Percentiles rank a stretch among this genome's conserved stretches.
Conservation (phyloP, 108 stramenopile genomes). For the Parietichytrium sp. region DNA sequence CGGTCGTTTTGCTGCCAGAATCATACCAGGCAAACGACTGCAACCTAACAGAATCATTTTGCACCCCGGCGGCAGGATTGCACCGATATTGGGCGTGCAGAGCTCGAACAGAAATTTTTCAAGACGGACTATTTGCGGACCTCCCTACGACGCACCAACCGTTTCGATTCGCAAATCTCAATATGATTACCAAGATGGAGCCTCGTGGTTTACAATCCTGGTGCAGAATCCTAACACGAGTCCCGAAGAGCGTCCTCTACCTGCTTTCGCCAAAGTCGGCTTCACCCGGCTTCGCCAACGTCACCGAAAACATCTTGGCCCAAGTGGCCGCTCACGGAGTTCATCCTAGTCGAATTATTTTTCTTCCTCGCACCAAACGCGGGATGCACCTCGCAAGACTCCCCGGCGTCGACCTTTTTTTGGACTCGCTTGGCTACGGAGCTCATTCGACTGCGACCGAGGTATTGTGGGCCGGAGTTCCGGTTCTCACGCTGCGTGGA, state of each 20-base stretch:
- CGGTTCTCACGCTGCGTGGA: slow-evolving; percentile 48
- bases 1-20: slow-evolving; percentile 48
- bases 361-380: neutral
- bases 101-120: neutral
- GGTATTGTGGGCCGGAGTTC: slow-evolving; percentile 57
- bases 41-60: slow-evolving; percentile 9
- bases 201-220: slow-evolving; percentile 50
- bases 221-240: slow-evolving; percentile 53
- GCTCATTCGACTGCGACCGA: slow-evolving; percentile 63
- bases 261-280: slow-evolving; percentile 32
- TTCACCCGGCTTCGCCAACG: neutral
- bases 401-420: slow-evolving; percentile 49
- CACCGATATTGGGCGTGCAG: neutral
- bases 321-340: slow-evolving; percentile 56
- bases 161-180: slow-evolving; percentile 52
- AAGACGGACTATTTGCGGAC: neutral
- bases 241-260: slow-evolving; percentile 43
- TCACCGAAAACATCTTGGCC: slow-evolving; percentile 39
- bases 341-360: slow-evolving; percentile 9
- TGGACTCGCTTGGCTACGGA: slow-evolving; percentile 57
- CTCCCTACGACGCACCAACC: neutral
- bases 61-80: neutral
- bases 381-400: neutral
- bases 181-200: slow-evolving; percentile 60
- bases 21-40: slow-evolving; percentile 51